These are phyloP conservation scores for Daldinia concentrica DNA, from an alignment of 495 filamentous ascomycete species.

Conservation along the genomic window DNA sequence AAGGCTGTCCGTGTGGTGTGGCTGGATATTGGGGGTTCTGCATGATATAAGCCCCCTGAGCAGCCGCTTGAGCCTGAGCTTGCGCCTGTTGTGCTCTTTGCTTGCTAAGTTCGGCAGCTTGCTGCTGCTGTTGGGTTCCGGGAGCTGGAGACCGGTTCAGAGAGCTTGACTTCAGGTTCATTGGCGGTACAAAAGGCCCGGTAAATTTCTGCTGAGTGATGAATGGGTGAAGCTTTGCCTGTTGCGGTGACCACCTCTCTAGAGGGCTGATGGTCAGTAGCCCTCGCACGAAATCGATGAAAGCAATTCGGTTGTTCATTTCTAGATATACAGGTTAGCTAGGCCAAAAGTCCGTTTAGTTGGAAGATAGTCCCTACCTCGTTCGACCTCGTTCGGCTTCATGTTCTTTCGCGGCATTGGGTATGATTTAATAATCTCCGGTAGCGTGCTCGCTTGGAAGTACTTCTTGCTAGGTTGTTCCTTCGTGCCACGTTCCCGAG, in stretches of 20 bases:
- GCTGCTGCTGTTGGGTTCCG: slow-evolving; percentile 96
- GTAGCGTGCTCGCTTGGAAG: slow-evolving; percentile 90
- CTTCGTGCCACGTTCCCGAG: slow-evolving; percentile 91
- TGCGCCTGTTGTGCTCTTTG: slow-evolving; percentile 80
- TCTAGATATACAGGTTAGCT: slow-evolving; percentile 64
- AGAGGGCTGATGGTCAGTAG: slow-evolving; percentile 94
- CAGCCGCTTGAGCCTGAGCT: slow-evolving; percentile 66
- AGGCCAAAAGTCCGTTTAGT: background rate
- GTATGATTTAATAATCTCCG: slow-evolving; percentile 97
- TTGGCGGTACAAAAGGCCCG: slow-evolving; percentile 94
- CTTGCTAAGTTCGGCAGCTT: slow-evolving; percentile 90
- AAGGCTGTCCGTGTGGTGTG: slow-evolving; percentile 58
- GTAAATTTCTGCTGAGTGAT: slow-evolving; percentile 99
- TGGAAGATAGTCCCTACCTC: slow-evolving; percentile 69
- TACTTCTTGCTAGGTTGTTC: slow-evolving; percentile 99
- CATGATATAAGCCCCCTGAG: slow-evolving; percentile 59
- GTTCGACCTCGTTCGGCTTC: slow-evolving; percentile 95
- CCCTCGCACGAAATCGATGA: slow-evolving; percentile 99
- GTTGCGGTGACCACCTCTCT: slow-evolving; percentile 97
- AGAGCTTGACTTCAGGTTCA: slow-evolving; percentile 89
- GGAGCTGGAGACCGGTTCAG: slow-evolving; percentile 88
- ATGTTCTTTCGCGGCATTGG: slow-evolving; percentile 99
- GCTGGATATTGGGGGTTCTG: slow-evolving; percentile 57
- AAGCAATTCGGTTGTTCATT: slow-evolving; percentile 97
- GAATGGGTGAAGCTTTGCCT: slow-evolving; percentile 97